Conservation (phyloP, 305 asterid genomes). For the Salvia sclarea region DNA sequence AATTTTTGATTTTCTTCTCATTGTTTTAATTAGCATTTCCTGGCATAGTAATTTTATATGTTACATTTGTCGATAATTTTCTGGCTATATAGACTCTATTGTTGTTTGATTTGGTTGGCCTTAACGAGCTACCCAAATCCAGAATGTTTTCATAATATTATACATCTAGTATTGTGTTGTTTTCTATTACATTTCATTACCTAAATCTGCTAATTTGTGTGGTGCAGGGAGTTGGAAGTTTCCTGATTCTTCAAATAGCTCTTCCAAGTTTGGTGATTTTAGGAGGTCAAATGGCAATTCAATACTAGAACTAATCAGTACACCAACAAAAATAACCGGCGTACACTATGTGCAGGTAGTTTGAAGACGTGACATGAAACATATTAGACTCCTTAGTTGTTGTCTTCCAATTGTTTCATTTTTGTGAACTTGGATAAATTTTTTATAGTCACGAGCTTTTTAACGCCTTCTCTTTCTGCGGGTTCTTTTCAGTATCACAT, state of each 20-base stretch:
- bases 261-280: constrained; percentile 85
- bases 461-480: background rate
- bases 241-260: constrained; percentile 62
- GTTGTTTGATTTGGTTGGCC: constrained; percentile 26
- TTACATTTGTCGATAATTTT: constrained; percentile 8
- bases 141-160: background rate
- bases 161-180: background rate
- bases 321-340: constrained; percentile 90
- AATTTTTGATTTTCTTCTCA: constrained; percentile 7
- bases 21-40: constrained; percentile 5
- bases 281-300: constrained; percentile 78
- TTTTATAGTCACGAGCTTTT: constrained; percentile 19
- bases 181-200: constrained; percentile 1
- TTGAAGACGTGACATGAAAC: constrained; percentile 18
- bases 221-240: constrained; percentile 90
- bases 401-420: background rate
- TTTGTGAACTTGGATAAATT: background rate
- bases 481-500: background rate
- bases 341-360: constrained; percentile 98
- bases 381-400: constrained; percentile 6
- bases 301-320: constrained; percentile 76
- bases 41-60: background rate
- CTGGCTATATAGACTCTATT: background rate
- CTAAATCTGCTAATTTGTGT: constrained; percentile 24
- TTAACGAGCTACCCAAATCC: constrained; percentile 14